Conservation (phyloP, 208 protist genomes). For the Blastocrithidia nonstop region DNA sequence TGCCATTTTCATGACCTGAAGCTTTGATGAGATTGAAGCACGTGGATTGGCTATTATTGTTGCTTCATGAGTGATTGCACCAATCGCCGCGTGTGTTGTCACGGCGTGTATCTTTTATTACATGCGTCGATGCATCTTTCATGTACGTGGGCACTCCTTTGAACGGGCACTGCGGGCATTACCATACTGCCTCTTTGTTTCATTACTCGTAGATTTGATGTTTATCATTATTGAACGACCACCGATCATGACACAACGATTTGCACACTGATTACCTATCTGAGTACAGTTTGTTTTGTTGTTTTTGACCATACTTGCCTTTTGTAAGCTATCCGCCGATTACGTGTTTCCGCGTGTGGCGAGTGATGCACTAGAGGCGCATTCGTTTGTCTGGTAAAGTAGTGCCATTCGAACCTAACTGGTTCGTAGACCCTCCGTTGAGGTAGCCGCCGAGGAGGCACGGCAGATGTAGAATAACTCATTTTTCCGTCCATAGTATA, state of each 20-base stretch:
- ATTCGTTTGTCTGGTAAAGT: conserved; percentile 55
- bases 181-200: conserved; percentile 51
- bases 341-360: conserved; percentile 37
- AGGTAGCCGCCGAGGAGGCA: no score
- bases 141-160: conserved; percentile 43
- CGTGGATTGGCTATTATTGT: conserved; percentile 34
- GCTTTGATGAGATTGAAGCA: conserved; percentile 11
- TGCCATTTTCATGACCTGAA: conserved; percentile 36
- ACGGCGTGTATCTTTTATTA: conserved; percentile 46
- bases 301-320: conserved; percentile 16
- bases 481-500: no score
- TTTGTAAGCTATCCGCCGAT: conserved; percentile 12
- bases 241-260: conserved; percentile 38
- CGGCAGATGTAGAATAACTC: no score
- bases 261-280: conserved; percentile 31
- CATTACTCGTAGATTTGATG: conserved; percentile 43
- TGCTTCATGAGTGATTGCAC: conserved; percentile 56
- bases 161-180: conserved; percentile 28
- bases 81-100: conserved; percentile 27
- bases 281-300: conserved; percentile 28
- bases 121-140: conserved; percentile 42
- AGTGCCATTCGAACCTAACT: conserved; percentile 30
- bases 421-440: no score
- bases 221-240: conserved; percentile 68
- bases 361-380: conserved; percentile 12